These are phyloP conservation scores for Moesziomyces parantarcticus DNA, from an alignment of 1,284 basidiomycete genomes.

Conservation along the genomic window DNA sequence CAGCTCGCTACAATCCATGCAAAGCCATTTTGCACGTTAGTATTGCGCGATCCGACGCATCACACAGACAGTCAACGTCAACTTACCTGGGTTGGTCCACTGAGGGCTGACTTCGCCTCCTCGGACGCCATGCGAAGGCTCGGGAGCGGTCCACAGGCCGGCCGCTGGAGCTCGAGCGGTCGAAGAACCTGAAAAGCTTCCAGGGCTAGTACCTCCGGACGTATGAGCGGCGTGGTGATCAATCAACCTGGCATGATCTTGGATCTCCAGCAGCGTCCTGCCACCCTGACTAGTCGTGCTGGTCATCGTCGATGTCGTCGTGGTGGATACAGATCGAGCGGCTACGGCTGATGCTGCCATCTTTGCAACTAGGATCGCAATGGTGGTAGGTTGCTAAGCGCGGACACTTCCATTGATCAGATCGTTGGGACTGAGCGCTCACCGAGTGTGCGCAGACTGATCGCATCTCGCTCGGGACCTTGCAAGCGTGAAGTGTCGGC, in stretches of 20 bases:
- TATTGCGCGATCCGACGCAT: too few relatives aligned
- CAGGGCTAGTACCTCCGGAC: not conserved
- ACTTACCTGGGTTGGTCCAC: slow-evolving; percentile 19
- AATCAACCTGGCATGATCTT: slow-evolving; percentile 10
- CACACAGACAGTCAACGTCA: not conserved
- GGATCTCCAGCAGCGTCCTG: slow-evolving; percentile 9
- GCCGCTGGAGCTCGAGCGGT: slow-evolving; percentile 11
- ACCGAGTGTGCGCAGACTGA: too few relatives aligned
- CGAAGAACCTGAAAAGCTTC: not conserved
- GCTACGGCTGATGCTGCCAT: slow-evolving; percentile 8
- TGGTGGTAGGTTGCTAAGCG: not conserved
- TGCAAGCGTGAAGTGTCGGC: too few relatives aligned
- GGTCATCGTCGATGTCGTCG: slow-evolving; percentile 1
- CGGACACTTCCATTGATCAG: too few relatives aligned
- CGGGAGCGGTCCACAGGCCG: slow-evolving; percentile 8
- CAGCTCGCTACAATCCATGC: not conserved
- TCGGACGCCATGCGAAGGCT: slow-evolving; percentile 4
- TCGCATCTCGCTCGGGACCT: too few relatives aligned
- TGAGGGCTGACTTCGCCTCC: slow-evolving; percentile 4
- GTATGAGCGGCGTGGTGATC: slow-evolving; percentile 15
- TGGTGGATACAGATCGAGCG: not conserved
- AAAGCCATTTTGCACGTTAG: not conserved
- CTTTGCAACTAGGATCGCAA: not conserved
- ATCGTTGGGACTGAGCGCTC: too few relatives aligned
- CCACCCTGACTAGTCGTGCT: not conserved